Conservation (phyloP, 805 yeast genomes). For the Metschnikowia borealis region DNA sequence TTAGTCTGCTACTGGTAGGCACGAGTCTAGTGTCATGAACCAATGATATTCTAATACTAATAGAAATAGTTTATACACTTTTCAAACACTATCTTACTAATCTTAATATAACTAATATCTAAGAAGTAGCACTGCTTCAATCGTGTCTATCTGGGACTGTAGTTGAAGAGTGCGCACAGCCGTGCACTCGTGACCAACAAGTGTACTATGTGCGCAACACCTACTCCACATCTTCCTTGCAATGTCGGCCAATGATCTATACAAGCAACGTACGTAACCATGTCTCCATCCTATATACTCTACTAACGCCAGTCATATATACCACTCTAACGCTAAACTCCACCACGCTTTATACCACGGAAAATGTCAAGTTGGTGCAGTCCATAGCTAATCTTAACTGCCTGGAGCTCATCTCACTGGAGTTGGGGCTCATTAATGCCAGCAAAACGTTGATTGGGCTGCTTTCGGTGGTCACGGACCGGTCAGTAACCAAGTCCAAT, state of each 20-base stretch:
- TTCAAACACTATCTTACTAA: too few species aligned
- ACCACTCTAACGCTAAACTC: conserved; percentile 52
- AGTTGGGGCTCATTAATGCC: conserved; percentile 51
- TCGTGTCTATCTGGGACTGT: too few species aligned
- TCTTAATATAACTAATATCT: too few species aligned
- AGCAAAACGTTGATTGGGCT: conserved; percentile 40
- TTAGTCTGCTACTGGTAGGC: too few species aligned
- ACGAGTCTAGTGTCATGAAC: too few species aligned
- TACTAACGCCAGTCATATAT: conserved; percentile 35
- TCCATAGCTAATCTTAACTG: conserved; percentile 45
- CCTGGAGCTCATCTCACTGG: conserved; percentile 51
- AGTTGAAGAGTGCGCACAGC: neutral
- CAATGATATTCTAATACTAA: too few species aligned
- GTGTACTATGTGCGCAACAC: too few species aligned
- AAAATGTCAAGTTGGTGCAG: conserved; percentile 42
- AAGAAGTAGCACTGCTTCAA: neutral
- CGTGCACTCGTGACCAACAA: conserved; percentile 2
- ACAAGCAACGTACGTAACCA: conserved; percentile 14
- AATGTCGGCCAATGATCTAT: conserved; percentile 9
- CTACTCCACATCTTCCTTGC: conserved; percentile 3
- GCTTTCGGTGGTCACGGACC: conserved; percentile 26
- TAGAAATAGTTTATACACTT: too few species aligned
- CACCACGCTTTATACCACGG: conserved; percentile 56
- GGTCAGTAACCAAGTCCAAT: conserved; percentile 25
- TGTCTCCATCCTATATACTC: too few species aligned